Conservation (phyloP, 805 yeast species). For the Candida golubevii region DNA sequence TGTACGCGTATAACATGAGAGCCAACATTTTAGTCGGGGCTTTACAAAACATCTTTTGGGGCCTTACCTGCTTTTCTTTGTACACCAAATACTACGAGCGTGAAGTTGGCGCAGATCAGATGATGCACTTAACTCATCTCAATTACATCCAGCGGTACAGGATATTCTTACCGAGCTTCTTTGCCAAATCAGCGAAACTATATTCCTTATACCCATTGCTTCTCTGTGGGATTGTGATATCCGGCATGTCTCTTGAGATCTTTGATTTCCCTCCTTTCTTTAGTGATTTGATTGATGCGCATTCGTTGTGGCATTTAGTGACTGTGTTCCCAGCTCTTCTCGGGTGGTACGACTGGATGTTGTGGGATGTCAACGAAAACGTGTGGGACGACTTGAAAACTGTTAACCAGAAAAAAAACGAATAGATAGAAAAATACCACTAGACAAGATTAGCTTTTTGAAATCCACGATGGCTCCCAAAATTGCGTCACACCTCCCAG, state of each 20-base stretch:
- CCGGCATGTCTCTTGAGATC: conserved; percentile 86
- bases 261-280: conserved; percentile 63
- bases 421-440: not conserved
- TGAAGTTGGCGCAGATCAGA: conserved; percentile 16
- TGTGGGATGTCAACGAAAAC: conserved; percentile 40
- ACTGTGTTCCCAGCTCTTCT: conserved; percentile 37
- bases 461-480: conserved; percentile 78
- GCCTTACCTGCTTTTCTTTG: conserved; percentile 26
- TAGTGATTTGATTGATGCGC: conserved; percentile 18
- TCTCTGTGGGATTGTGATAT: conserved; percentile 41
- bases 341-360: conserved; percentile 44
- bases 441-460: conserved; percentile 8
- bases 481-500: conserved; percentile 33
- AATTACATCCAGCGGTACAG: conserved; percentile 21
- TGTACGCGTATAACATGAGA: conserved; percentile 90
- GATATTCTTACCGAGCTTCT: conserved; percentile 30
- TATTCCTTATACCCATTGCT: conserved; percentile 38
- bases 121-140: conserved; percentile 22
- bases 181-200: conserved; percentile 32
- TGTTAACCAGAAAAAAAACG: conserved; percentile 8
- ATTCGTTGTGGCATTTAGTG: conserved; percentile 20
- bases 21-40: conserved; percentile 81
- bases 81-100: conserved; percentile 29
- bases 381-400: conserved; percentile 14
- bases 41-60: conserved; percentile 54